Base-by-base conservation (phyloP, 2,329 filamentous ascomycete genomes). In the Monosporascus sp. region DNA sequence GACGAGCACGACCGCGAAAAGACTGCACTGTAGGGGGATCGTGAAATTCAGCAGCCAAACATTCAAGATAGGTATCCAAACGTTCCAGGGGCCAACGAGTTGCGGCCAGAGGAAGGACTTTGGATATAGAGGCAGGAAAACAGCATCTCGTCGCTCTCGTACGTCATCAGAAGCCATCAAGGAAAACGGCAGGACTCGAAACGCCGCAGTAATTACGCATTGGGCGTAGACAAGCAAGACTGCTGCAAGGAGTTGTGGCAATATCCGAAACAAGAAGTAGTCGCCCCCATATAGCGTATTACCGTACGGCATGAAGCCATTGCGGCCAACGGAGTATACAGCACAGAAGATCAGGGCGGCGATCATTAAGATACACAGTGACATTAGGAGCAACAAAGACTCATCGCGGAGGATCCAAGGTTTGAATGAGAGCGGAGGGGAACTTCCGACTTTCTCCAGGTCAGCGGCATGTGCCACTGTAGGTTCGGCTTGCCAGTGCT, bases 251-350 rank as follows among this genome's bases (percentile, higher is more conserved):
- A 96, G 73, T 52, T 91, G 90, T 2, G 93, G 92, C 1, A 97
- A 73, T 58, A 96, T 89, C 56, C 90, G 82, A 68, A 96, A 94
- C 47, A 95, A 70, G 67, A 97, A 96, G 70, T 95, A 96, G 58
- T 85, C 79, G 8, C 78, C 79, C 48, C 86, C 86, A 55, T 88
- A 87, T 53, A 90, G 86, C 31, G 72, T 76, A 46, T 78, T 79
- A 36, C 74, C 73, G 66, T 92, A 96, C 3, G 78, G 70, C 65
- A 81, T 84, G 14, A 97, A 72, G 1, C 90, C 90, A 9, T 77
- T 69, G 57, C 85, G 77, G 5, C 71, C 68, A 38, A 76, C 70
- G 11, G 88, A 89, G 72, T 83, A 90, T 37, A 88, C 72, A 53
- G 88, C 89, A 58, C 82, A 84, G 66, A 92, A 86, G 25, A 90